Percentiles rank a stretch among this genome's conserved stretches.
These are phyloP conservation scores for Atalantia buxifolia DNA, from an alignment of 345 rosid species.

Conservation along the genomic window DNA sequence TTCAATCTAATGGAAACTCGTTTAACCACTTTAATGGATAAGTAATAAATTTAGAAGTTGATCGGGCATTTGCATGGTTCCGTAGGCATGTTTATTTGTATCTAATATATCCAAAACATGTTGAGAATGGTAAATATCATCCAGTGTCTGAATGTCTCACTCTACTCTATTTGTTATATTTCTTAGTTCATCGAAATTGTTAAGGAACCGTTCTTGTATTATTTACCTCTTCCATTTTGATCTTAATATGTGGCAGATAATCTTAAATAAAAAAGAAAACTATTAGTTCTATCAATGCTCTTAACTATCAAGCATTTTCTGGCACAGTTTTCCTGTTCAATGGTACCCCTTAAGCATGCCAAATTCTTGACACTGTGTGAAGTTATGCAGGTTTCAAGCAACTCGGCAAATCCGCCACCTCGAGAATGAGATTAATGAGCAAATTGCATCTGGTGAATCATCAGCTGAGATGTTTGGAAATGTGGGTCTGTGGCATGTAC, in stretches of 20 bases:
- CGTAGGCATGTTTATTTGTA: background rate
- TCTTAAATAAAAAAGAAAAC: background rate
- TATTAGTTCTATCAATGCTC: background rate
- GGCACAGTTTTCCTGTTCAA: background rate
- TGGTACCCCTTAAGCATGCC: background rate
- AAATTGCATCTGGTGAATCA: conserved; percentile 49
- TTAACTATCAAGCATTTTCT: background rate
- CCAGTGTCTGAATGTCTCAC: background rate
- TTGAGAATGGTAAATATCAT: background rate
- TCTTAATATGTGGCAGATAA: background rate
- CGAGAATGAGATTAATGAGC: conserved; percentile 52
- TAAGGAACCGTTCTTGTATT: background rate
- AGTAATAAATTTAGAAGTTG: background rate
- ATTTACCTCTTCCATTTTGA: background rate
- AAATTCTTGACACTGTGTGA: conserved; percentile 1
- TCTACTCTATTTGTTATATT: background rate
- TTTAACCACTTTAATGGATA: background rate
- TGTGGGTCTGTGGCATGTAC: conserved; percentile 55
- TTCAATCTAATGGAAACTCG: background rate
- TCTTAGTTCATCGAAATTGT: background rate
- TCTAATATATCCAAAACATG: background rate
- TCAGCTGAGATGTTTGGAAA: conserved; percentile 38
- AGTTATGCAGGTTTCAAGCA: conserved; percentile 73
- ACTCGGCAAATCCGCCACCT: conserved; percentile 58
- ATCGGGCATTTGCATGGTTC: background rate